Percentiles rank a stretch among this genome's conserved stretches.
phyloP scores from a whole-genome alignment of 495 filamentous ascomycete species.

The Gamarada debralockiae region DNA sequence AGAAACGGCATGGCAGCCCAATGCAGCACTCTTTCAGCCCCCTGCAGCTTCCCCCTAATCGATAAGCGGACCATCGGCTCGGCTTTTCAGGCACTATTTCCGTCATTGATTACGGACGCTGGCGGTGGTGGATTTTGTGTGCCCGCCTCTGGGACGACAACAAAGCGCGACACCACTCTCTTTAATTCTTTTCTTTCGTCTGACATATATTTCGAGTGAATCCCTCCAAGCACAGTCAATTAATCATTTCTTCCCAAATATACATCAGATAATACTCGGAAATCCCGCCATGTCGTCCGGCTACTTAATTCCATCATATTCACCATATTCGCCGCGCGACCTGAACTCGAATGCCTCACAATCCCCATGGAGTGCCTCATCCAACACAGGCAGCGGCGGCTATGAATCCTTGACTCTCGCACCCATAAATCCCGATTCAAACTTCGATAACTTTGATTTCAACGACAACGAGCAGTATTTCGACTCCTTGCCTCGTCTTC shows the following conservation, averaged over 20 bases:
- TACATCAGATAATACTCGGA: background rate
- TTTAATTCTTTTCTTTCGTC: background rate
- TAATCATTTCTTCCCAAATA: background rate
- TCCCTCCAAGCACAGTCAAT: background rate
- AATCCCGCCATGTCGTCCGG: background rate
- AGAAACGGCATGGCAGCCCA: background rate
- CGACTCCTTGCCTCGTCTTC: constrained; percentile 1
- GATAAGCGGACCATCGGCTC: no score
- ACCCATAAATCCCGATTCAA: background rate
- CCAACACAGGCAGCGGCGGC: background rate
- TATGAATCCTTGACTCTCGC: constrained; percentile 8
- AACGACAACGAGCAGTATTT: constrained; percentile 2
- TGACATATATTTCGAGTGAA: background rate
- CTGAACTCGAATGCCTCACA: background rate
- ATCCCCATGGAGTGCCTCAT: constrained; percentile 7
- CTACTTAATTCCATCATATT: no score
- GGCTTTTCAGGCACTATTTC: background rate
- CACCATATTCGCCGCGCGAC: background rate
- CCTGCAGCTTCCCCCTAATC: no score
- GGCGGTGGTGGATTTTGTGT: background rate
- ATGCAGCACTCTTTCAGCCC: no score
- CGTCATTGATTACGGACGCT: background rate
- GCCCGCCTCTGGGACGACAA: no score
- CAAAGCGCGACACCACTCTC: background rate
- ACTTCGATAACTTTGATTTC: background rate